These are phyloP conservation scores for Karstenula rhodostoma DNA, from an alignment of 2,329 filamentous ascomycete genomes.

Conservation along the genomic window DNA sequence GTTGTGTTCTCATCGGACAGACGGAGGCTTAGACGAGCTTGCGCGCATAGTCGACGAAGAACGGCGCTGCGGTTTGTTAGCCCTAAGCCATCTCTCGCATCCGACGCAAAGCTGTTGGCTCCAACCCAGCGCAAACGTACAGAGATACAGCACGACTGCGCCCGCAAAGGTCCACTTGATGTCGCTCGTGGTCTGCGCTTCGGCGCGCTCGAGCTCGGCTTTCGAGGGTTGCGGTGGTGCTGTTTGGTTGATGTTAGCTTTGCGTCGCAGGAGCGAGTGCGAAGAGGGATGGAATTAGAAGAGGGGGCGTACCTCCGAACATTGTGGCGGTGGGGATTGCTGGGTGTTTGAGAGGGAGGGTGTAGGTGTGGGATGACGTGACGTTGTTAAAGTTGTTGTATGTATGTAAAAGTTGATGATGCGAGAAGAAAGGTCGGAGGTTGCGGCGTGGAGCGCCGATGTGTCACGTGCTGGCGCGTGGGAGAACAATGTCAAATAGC, in stretches of 20 bases:
- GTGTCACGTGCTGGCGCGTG: conserved; percentile 6
- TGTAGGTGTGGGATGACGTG: conserved; percentile 16
- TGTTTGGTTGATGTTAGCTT: conserved; percentile 36
- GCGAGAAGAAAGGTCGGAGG: background rate
- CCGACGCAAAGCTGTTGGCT: too few relatives aligned
- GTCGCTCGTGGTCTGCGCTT: conserved; percentile 72
- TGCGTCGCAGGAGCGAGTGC: too few relatives aligned
- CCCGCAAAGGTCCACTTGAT: conserved; percentile 73
- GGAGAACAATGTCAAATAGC: too few relatives aligned
- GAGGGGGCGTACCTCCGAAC: conserved; percentile 62
- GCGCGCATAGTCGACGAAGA: conserved; percentile 62
- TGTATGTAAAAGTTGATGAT: background rate
- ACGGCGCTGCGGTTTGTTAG: conserved; percentile 55
- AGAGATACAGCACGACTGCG: conserved; percentile 76
- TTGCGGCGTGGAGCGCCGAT: background rate
- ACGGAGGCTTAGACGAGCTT: conserved; percentile 55
- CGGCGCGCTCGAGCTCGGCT: conserved; percentile 70
- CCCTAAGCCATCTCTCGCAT: too few relatives aligned
- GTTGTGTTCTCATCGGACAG: too few relatives aligned
- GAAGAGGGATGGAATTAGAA: background rate
- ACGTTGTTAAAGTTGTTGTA: background rate
- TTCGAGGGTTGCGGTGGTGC: conserved; percentile 74
- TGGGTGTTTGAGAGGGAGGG: background rate
- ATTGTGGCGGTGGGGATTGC: conserved; percentile 48
- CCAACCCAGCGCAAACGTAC: conserved; percentile 59